These are phyloP conservation scores for Nicotiana benthamiana DNA, from an alignment of 257 asterid genomes.

Conservation along the genomic window DNA sequence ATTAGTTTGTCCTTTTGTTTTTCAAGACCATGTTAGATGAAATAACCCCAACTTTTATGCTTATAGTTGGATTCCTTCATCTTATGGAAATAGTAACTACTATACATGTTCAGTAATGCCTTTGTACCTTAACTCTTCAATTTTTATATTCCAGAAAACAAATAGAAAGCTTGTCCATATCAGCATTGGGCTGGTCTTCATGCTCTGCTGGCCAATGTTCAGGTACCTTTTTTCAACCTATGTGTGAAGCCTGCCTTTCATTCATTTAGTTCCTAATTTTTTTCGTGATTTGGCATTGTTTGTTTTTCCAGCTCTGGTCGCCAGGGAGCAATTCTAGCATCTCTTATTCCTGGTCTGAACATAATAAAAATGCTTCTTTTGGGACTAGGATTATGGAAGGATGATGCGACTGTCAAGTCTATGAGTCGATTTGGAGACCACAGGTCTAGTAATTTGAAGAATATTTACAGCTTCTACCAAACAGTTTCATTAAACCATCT, in stretches of 20 bases:
- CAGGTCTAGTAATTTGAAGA: conserved; percentile 33
- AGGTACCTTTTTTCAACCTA: conserved; percentile 56
- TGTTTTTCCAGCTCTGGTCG: conserved; percentile 56
- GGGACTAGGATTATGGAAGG: conserved; percentile 79
- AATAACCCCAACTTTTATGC: background rate
- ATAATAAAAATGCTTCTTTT: conserved; percentile 63
- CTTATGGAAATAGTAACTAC: background rate
- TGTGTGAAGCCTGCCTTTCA: conserved; percentile 40
- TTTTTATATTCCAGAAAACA: conserved; percentile 25
- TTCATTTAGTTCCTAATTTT: background rate
- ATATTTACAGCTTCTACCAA: background rate
- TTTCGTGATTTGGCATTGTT: background rate
- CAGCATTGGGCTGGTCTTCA: conserved; percentile 74
- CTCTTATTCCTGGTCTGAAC: conserved; percentile 62
- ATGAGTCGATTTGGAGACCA: conserved; percentile 91
- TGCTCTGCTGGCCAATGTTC: conserved; percentile 99
- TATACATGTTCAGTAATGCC: background rate
- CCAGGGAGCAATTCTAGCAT: conserved; percentile 71
- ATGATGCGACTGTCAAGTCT: conserved; percentile 83
- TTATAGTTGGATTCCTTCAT: background rate
- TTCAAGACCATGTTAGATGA: background rate
- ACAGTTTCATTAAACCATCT: background rate
- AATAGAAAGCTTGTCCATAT: conserved; percentile 68
- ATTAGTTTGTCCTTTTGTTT: background rate
- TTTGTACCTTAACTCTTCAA: background rate